These are phyloP conservation scores for Linum usitatissimum DNA, from an alignment of 345 rosid species.

Conservation along the genomic window DNA sequence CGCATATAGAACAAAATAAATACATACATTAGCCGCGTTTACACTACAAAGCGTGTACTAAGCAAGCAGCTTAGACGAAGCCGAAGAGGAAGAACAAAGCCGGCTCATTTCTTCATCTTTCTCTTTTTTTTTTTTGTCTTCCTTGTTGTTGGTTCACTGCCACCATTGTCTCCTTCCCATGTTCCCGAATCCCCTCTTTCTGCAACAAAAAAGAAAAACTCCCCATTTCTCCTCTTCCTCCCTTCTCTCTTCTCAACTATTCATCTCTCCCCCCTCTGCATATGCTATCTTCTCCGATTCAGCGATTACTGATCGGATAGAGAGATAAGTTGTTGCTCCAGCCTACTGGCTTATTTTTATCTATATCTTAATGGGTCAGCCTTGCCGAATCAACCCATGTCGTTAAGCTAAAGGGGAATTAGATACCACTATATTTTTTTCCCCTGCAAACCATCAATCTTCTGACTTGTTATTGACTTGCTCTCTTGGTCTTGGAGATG, in stretches of 20 bases:
- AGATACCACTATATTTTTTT: neutral
- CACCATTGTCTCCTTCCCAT: slow-evolving; percentile 6
- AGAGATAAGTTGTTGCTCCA: neutral
- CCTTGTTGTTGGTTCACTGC: neutral
- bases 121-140: neutral
- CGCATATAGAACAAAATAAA: no score
- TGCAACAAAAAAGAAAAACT: no score
- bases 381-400: slow-evolving; percentile 12
- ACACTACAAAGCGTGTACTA: neutral
- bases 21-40: neutral
- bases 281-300: slow-evolving; percentile 6
- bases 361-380: slow-evolving; percentile 16
- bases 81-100: slow-evolving; percentile 19
- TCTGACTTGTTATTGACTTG: slow-evolving; percentile 12
- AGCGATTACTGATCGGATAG: slow-evolving; percentile 12
- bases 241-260: no score
- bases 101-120: slow-evolving; percentile 11
- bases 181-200: neutral
- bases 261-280: neutral
- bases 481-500: slow-evolving; percentile 47
- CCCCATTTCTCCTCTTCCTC: no score
- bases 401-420: slow-evolving; percentile 13
- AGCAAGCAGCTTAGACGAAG: slow-evolving; percentile 13
- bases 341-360: no score
- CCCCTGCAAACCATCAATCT: no score